A percentile compares a stretch with the other conserved stretches of the same genome.
Evolutionary conservation across 768 basidiomycete genomes (phyloP).

Genomic region (Collybiopsis confluens): DNA sequence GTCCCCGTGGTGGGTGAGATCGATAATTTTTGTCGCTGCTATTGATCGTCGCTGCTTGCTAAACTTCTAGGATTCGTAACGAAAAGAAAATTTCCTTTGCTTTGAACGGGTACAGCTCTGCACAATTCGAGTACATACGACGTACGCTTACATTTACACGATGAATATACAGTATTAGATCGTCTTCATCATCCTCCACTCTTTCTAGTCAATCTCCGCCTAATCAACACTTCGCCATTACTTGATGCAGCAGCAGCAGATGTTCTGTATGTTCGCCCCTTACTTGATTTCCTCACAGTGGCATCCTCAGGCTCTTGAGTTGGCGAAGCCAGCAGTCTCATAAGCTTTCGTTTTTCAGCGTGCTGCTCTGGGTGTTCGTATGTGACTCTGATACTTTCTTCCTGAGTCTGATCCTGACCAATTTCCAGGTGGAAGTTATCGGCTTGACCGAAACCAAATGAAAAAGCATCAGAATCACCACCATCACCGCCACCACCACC

Average conservation of each 20-base stretch:
- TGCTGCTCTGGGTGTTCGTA: constrained; percentile 68
- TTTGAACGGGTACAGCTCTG: too few species aligned
- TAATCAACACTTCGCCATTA: neutral
- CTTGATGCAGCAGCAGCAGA: neutral
- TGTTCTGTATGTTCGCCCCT: neutral
- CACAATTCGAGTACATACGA: too few species aligned
- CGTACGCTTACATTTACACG: too few species aligned
- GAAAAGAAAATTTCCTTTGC: too few species aligned
- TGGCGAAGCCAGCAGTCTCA: constrained; percentile 42
- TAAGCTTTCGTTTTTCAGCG: constrained; percentile 53
- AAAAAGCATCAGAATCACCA: neutral
- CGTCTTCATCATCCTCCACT: neutral
- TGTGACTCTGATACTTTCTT: constrained; percentile 52
- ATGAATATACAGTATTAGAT: too few species aligned
- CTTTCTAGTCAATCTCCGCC: neutral
- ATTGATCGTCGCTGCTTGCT: too few species aligned
- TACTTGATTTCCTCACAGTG: neutral
- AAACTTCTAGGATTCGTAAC: too few species aligned
- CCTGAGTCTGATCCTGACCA: constrained; percentile 22
- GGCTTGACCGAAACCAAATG: constrained; percentile 16
- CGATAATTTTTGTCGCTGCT: neutral
- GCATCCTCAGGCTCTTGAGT: constrained; percentile 4
- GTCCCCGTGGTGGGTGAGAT: neutral
- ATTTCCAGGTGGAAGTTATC: constrained; percentile 15
- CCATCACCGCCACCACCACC: neutral